Evolutionary conservation across 768 basidiomycete genomes (phyloP).

Genomic region (Chalciporus pseudorubinellus): DNA sequence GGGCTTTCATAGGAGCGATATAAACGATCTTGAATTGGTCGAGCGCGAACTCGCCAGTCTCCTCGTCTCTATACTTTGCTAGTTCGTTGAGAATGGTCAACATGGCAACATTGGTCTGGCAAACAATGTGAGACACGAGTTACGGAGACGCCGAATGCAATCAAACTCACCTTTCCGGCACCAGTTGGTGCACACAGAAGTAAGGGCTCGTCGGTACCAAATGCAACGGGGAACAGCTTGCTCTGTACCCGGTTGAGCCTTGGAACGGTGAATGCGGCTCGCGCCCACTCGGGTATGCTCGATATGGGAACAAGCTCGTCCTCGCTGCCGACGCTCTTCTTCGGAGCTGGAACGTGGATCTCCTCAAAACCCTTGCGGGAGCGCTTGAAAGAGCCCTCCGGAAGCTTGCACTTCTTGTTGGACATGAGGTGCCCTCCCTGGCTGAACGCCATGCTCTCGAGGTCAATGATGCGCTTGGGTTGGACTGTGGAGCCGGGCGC

Average conservation of each 20-base stretch:
- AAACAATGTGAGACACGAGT: conserved; percentile 11
- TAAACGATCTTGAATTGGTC: conserved; percentile 96
- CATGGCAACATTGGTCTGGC: conserved; percentile 96
- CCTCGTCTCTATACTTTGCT: conserved; percentile 80
- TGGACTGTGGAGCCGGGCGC: conserved; percentile 85
- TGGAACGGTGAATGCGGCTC: conserved; percentile 78
- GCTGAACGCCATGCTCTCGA: conserved; percentile 93
- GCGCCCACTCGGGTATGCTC: conserved; percentile 81
- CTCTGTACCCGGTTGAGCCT: conserved; percentile 90
- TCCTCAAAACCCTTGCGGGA: conserved; percentile 97
- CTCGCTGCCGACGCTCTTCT: conserved; percentile 61
- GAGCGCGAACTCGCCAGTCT: conserved; percentile 76
- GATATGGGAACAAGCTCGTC: conserved; percentile 72
- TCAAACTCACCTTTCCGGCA: conserved; percentile 82
- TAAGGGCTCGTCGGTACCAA: conserved; percentile 92
- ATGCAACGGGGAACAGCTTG: conserved; percentile 89
- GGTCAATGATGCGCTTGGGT: conserved; percentile 81
- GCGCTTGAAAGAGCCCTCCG: conserved; percentile 96
- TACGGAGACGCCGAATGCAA: background rate
- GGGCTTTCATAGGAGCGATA: conserved; percentile 98
- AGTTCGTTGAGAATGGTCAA: conserved; percentile 91
- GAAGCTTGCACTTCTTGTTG: conserved; percentile 97
- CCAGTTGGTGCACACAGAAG: conserved; percentile 97
- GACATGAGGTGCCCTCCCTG: conserved; percentile 98
- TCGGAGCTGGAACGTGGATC: conserved; percentile 94